Conservation (phyloP, 257 asterid species). For the Capsicum baccatum region DNA sequence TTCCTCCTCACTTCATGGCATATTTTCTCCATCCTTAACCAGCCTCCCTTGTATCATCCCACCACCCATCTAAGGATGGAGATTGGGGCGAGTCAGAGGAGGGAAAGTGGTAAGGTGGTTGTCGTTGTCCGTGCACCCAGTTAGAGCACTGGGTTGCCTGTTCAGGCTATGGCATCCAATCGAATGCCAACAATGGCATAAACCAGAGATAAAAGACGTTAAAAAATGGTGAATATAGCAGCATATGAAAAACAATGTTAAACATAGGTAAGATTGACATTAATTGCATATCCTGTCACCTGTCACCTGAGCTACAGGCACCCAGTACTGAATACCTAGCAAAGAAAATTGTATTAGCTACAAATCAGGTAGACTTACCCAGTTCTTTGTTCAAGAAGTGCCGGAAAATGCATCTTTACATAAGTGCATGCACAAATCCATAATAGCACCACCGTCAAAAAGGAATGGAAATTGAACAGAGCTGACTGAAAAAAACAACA, state of each 20-base stretch:
- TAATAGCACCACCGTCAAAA: conserved; percentile 52
- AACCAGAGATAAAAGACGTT: neutral
- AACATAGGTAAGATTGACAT: neutral
- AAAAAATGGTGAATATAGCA: neutral
- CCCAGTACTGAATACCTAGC: neutral
- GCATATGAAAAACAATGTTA: neutral
- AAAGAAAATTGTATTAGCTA: neutral
- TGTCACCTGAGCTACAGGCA: neutral
- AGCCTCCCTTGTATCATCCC: neutral
- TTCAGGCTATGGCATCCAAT: neutral
- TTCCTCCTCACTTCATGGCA: neutral
- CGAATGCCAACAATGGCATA: neutral
- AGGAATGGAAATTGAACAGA: conserved; percentile 56
- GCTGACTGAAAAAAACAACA: conserved; percentile 46
- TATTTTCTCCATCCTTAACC: neutral
- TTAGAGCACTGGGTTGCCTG: neutral
- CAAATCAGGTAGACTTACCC: conserved; percentile 54
- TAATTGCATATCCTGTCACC: neutral
- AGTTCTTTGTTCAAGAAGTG: conserved; percentile 88
- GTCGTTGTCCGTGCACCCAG: neutral
- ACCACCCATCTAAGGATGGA: neutral
- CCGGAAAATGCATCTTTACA: conserved; percentile 44
- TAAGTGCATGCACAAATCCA: conserved; percentile 49
- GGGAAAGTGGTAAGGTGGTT: neutral
- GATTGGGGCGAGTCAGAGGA: neutral